Conservation (phyloP, 768 basidiomycete genomes). For the Leucogyrophana mollusca region DNA sequence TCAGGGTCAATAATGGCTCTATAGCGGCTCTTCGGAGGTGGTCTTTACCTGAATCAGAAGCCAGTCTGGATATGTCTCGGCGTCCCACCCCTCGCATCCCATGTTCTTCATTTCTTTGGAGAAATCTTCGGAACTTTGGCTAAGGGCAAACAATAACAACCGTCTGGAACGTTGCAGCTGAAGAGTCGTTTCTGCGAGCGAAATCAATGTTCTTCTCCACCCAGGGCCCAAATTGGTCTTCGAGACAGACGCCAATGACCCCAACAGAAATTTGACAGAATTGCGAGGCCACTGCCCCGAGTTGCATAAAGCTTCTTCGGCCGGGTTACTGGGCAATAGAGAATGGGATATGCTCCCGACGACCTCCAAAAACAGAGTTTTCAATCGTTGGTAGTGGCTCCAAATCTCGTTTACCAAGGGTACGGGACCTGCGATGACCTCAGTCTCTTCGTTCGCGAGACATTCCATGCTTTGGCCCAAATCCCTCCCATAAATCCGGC, state of each 20-base stretch:
- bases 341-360: too few relatives aligned
- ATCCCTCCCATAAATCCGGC: too few relatives aligned
- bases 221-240: not conserved
- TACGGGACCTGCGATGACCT: too few relatives aligned
- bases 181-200: slow-evolving; percentile 24
- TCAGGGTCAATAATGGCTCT: not conserved
- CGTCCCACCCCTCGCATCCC: slow-evolving; percentile 17
- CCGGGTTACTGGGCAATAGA: not conserved
- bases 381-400: too few relatives aligned
- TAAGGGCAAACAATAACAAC: slow-evolving; percentile 18
- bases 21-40: not conserved
- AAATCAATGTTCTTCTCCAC: slow-evolving; percentile 26
- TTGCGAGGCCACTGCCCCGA: slow-evolving; percentile 32
- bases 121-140: slow-evolving; percentile 10
- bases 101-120: slow-evolving; percentile 14
- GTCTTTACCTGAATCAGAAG: slow-evolving; percentile 18
- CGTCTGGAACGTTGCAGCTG: slow-evolving; percentile 32
- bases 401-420: too few relatives aligned
- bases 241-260: slow-evolving; percentile 17
- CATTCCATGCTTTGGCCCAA: too few relatives aligned
- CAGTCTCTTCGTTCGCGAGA: too few relatives aligned
- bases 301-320: not conserved
- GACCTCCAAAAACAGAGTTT: too few relatives aligned
- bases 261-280: slow-evolving; percentile 24
- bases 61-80: slow-evolving; percentile 15